phyloP scores from a whole-genome alignment of 2,329 filamentous ascomycete genomes.

The Arachnomyces sp. region DNA sequence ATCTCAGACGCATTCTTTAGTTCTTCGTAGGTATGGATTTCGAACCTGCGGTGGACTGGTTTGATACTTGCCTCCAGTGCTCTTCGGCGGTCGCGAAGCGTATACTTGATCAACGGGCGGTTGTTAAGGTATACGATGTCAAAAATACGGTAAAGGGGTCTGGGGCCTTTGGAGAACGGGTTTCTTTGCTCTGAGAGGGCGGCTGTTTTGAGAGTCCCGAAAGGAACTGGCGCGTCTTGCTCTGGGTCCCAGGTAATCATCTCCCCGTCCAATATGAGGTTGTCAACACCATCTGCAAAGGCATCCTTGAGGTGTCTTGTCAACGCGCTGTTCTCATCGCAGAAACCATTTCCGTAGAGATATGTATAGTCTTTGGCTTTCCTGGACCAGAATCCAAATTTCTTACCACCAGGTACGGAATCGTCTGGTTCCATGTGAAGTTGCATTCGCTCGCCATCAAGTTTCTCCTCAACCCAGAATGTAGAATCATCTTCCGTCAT shows the following conservation, averaged over 20 bases:
- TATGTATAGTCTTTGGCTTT: slow-evolving; percentile 97
- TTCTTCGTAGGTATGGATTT: slow-evolving; percentile 65
- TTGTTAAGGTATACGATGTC: slow-evolving; percentile 88
- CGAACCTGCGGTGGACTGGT: slow-evolving; percentile 64
- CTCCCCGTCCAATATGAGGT: slow-evolving; percentile 88
- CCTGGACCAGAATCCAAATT: slow-evolving; percentile 85
- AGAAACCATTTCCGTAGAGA: slow-evolving; percentile 71
- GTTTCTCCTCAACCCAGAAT: slow-evolving; percentile 97
- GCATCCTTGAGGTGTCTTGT: slow-evolving; percentile 71
- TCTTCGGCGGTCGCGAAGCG: slow-evolving; percentile 66
- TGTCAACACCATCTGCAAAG: slow-evolving; percentile 69
- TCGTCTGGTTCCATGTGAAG: slow-evolving; percentile 78
- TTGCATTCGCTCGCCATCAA: slow-evolving; percentile 96
- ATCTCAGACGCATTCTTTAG: slow-evolving; percentile 63
- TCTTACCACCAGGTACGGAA: slow-evolving; percentile 56
- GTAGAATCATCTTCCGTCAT: slow-evolving; percentile 60
- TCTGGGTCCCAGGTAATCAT: slow-evolving; percentile 98
- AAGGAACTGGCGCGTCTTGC: slow-evolving; percentile 73
- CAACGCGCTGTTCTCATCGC: slow-evolving; percentile 66
- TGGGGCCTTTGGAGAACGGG: slow-evolving; percentile 54
- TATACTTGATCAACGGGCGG: slow-evolving; percentile 68
- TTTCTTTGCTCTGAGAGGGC: slow-evolving; percentile 72
- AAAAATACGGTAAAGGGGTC: slow-evolving; percentile 78
- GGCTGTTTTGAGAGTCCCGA: slow-evolving; percentile 88
- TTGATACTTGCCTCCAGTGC: slow-evolving; percentile 66